Base-by-base conservation (phyloP, 306 rosid genomes). In the Inga leiocalycina region DNA sequence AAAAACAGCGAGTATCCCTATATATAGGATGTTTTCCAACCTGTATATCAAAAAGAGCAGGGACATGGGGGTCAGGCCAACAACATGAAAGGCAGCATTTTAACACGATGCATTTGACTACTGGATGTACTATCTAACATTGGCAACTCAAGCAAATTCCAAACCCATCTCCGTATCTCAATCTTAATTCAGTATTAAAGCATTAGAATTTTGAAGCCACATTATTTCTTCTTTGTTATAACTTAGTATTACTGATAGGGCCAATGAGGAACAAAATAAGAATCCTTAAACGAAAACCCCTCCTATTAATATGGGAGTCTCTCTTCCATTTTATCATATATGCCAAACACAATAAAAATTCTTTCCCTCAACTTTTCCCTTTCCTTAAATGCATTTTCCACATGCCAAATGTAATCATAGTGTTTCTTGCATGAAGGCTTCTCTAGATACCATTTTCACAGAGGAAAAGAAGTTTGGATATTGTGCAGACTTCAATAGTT, bases 1-100 rank as follows among this genome's bases (percentile, higher is more conserved):
- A 80, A 84, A 96, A 96, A 86, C 99, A 93, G 8, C 94, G 99
- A 5, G 89, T 80, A 24, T 79, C 86, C 69, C 80, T 73, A 80
- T 85, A 61, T 34, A 73, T 39, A 5, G 93, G 90, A 87, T 96
- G 99, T 59, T 39, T n/a, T 13, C 93, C 97, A 75, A 93, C 93
- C 98, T 95, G 90, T 19, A 52, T 74, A 81, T 59, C 48, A 71
- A 76, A 54, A 75, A 35, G 66, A 48, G 57, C 52, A 85, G 48
- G 77, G 51, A 62, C 57, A 34, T 24, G 61, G 62, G 54, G 45
- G 24, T 71, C 41, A 44, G 68, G 52, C 67, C 71, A 81, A 24
- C 10, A 59, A 56, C 74, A 74, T 41, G 65, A 74, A 75, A 70
- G 54, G 32, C 2, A 66, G 13, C 74, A 64, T 48, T 69, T 43